Evolutionary conservation across 768 basidiomycete genomes (phyloP), one percentile per base, ranked within the genome.

Genomic region (Mycena indigotica): DNA sequence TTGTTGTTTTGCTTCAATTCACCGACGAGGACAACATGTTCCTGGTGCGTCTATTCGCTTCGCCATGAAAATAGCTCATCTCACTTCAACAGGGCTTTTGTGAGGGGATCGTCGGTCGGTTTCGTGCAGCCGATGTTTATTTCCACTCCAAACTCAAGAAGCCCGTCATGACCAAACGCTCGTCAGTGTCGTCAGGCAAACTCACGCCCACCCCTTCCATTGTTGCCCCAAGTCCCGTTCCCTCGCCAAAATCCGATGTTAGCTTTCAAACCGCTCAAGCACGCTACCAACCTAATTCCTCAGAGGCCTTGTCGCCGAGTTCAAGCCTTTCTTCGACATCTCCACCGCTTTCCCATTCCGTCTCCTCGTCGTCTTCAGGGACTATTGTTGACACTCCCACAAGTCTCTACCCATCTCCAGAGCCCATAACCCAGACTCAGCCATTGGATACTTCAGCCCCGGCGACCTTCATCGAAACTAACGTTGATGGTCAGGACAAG

Each of bases 101-200:
- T 66, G 92, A 95, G 73, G 92, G 87, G 52, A 89, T 94, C 52
- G 88, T 94, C 2, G 92, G 92, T 10, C 80, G 84, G 4, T 93
- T 95, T 67, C 72, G 74, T 17, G 85, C 81, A 0, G 61, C 70
- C 21, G 75, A 87, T 56, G 92, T 95, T 10, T 80, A 74, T 5
- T 90, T 93, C 66, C 84, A 84, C 57, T 77, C 81, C 2, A 88
- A 84, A 62, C 81, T 95, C 59, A 94, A 95, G 77, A 86, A 84
- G 53, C 88, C 90, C 0, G 75, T 94, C 61, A 87, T 88, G 78
- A 81, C 89, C 3, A 91, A 89, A 71, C 82, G 91, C 1, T 74
- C 77, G 1, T 83, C 82, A 56, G 75, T 60, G 68, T 51, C 58
- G 49, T 57, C 53, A 50, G 60, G 56, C 17, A 53, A 63, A 48